Base-by-base conservation (phyloP, 2,329 filamentous ascomycete species). In the Microcyclosporella mali region DNA sequence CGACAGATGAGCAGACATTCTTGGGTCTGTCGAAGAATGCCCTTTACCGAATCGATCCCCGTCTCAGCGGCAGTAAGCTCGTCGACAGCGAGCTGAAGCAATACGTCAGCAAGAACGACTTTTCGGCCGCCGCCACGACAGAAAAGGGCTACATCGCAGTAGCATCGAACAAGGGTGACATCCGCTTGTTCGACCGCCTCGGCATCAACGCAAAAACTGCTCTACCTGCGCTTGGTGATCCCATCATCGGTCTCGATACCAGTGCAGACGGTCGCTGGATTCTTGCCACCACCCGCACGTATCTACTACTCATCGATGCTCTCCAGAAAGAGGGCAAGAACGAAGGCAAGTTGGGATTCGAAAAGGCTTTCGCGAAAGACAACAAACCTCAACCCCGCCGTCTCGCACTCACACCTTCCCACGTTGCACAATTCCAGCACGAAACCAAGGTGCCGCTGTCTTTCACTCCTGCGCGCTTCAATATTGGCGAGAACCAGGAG, bases 141-240 rank as follows among this genome's bases (percentile, higher is more conserved):
- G 88, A 94, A 60, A 90, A 97, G 69, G 92, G 92, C 9, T 94
- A 95, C 61, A 88, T 98, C 51, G 92, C 92, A 3, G 89, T 98
- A 6, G 90, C 92, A 0, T 95, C 88, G 40, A 94, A 94, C 71
- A 98, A 98, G 72, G 92, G 92, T 56, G 92, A 98, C 56, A 88
- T 98, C 49, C 87, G 92, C 41, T 80, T 98, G 57, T 98, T 98
- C 59, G 92, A 98, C 64, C 85, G 89, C 14, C 79, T 98, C 2
- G 92, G 92, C 11, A 94, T 97, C 69, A 94, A 95, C 55, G 92
- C 92, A 30, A 98, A 98, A 75, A 97, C 92, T 0, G 86, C 94
- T 51, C 89, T 98, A 43, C 92, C 92, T 2, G 92, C 92, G 4
- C 80, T 98, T 11, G 92, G 92, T 53, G 92, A 98, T 60, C 81